Base-by-base conservation (phyloP, 331 rosid species). In the Quercus tomentella region DNA sequence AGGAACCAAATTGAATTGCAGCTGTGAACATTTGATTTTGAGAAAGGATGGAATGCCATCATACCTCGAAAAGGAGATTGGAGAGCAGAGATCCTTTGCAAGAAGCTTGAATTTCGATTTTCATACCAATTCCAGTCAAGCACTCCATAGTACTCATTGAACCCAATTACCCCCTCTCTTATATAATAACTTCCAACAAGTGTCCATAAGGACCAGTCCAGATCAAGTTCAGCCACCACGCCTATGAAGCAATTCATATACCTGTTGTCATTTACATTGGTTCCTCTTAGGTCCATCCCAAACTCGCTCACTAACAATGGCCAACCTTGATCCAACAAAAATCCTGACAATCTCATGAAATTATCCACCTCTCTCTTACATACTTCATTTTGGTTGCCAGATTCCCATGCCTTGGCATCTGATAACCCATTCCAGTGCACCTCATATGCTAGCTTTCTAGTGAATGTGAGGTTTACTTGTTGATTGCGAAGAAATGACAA, bases 131-230 rank as follows among this genome's bases (percentile, higher is more conserved):
- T 89, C 93, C 86, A 76, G 69, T 76, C 79, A 28, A 93, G 80
- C 30, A 90, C 5, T 3, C 99, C 99, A 78, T 90, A 89, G 22
- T 76, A 79, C 90, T 95, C 99, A 15, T 90, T 89, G 92, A 88
- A 83, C 26, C 97, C 99, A 3, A 86, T 8, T 52, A 91, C 89
- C 5, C 96, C 99, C 76, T 89, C 62, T 82, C 93, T 93, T 9
- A 90, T 26, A 79, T 93, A 90, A 75, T 95, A 93, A 73, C 97
- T 93, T 15, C 99, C 99, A 26, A 77, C 96, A 3, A 93, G 86
- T 18, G 99, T 84, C 99, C 99, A 93, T 4, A 89, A 45, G 22
- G 99, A 92, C 91, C 88, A 95, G 72, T 95, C 99, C 56, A 90
- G 77, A 69, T 95, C 99, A 76, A 84, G 87, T 7, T 89, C 94